Evolutionary conservation across 2,329 filamentous ascomycete species (phyloP).

Genomic region (Escovopsis sp.): DNA sequence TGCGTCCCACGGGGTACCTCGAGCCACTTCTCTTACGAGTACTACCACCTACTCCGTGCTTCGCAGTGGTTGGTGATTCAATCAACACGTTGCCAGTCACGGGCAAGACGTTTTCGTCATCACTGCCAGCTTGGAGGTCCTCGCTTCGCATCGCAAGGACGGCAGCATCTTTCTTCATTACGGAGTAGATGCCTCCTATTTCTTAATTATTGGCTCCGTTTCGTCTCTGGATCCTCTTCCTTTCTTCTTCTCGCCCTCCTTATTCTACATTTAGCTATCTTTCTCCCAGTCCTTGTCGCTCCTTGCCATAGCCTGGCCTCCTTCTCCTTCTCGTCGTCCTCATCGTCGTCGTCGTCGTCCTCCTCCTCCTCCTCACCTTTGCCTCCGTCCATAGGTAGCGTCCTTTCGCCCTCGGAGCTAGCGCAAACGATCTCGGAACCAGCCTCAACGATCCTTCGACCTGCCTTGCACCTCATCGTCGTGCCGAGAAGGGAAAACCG

Average conservation of each 20-base stretch:
- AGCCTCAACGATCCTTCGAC: background rate
- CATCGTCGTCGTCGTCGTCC: background rate
- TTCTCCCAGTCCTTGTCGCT: background rate
- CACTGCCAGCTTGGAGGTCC: background rate
- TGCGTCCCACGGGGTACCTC: too few species aligned
- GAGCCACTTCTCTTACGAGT: too few species aligned
- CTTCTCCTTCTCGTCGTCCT: conserved; percentile 9
- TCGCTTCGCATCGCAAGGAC: conserved; percentile 7
- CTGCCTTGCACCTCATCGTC: background rate
- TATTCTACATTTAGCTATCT: conserved; percentile 1
- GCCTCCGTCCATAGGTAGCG: too few species aligned
- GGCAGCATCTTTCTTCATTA: conserved; percentile 4
- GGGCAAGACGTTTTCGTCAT: too few species aligned
- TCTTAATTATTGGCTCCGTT: conserved; percentile 1
- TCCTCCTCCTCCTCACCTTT: background rate
- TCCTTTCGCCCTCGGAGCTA: too few species aligned
- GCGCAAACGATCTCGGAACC: background rate
- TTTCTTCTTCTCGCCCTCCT: background rate
- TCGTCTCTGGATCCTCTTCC: background rate
- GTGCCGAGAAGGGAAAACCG: background rate
- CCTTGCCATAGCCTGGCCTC: conserved; percentile 11
- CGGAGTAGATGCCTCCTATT: background rate
- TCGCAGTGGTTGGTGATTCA: background rate
- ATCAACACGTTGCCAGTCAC: conserved; percentile 2
- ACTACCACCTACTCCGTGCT: too few species aligned